Evolutionary conservation across 192 early-diverging fungal genomes (phyloP), one percentile per base, ranked within the genome.

Genomic region (Coemansia erecta): DNA sequence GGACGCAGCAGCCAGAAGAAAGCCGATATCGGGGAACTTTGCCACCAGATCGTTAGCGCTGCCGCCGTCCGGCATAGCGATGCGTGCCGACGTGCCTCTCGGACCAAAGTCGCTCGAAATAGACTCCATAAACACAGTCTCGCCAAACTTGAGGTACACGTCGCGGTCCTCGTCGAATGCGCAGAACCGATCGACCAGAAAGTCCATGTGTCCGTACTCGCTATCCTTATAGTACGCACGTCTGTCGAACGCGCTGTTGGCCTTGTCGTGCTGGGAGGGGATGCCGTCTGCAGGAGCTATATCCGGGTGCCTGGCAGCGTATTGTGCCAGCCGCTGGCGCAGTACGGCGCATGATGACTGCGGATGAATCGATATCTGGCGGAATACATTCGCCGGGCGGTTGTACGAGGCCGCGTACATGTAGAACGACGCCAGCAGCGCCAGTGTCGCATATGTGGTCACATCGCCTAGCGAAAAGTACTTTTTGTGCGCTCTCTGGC

Each of bases 101-200:
- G 53, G 58, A 0, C 74, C 74, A 68, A 77, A 77, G 44, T 66
- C 65, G 33, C 74, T 71, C 18, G 68, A 49, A 11, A 77, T 70
- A n/a, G 74, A 70, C 50, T 64, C 54, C 49, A 78, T 31, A 51
- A 72, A 78, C 28, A 58, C 75, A 12, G 50, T 17, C 46, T 78
- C 65, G 51, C 75, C 75, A 64, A 65, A 72, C 69, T 68, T 68
- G 11, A 72, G 46, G 19, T 78, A 78, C 11, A 62, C 57, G 18
- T 64, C 55, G n/a, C 64, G 54, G 54, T 78, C 75, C 61, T 64
- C 69, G 4, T 48, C 42, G 48, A 51, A 78, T 24, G 28, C 13
- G 45, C 75, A 78, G 55, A 78, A 78, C 21, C 75, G 56, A 47
- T 78, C 75, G 8, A 72, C 59, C 59, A 78, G 22, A 53, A 78